Evolutionary conservation across 805 yeast species (phyloP).

Genomic region (Metschnikowia gruessii): DNA sequence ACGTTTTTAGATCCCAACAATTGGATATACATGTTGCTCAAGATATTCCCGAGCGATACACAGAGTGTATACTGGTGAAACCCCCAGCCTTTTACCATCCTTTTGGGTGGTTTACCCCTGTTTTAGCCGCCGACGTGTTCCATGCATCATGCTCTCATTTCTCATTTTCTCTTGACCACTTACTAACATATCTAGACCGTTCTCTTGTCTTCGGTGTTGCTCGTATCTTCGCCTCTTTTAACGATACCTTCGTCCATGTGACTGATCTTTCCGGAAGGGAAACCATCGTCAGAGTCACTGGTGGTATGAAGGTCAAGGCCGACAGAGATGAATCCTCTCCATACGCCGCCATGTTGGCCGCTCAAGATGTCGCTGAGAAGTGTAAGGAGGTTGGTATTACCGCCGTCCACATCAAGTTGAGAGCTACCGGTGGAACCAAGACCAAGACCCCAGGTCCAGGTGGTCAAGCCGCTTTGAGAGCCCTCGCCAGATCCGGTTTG

Average conservation of each 20-base stretch:
- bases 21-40: not conserved
- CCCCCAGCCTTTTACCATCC: not conserved
- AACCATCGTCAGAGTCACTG: constrained; percentile 99
- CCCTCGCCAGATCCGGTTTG: constrained; percentile 99
- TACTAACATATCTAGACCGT: constrained; percentile 49
- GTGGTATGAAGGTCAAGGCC: constrained; percentile 99
- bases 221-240: constrained; percentile 99
- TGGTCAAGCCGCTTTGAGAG: constrained; percentile 99
- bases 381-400: constrained; percentile 99
- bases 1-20: not conserved
- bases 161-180: too few relatives aligned
- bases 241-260: constrained; percentile 99
- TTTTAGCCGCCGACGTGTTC: too few relatives aligned
- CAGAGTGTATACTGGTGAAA: not conserved
- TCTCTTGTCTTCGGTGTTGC: constrained; percentile 99
- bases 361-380: constrained; percentile 98
- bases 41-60: too few relatives aligned
- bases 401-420: constrained; percentile 98
- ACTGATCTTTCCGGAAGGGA: constrained; percentile 99
- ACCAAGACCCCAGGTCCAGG: constrained; percentile 99
- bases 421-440: constrained; percentile 99
- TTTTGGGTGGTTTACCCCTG: not conserved
- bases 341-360: constrained; percentile 99
- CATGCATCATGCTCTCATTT: too few relatives aligned
- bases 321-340: constrained; percentile 99